Percentiles rank a stretch among this genome's conserved stretches.
These are phyloP conservation scores for Mesembryanthemum crystallinum DNA, from an alignment of 148 eudicot genomes.

Conservation along the genomic window DNA sequence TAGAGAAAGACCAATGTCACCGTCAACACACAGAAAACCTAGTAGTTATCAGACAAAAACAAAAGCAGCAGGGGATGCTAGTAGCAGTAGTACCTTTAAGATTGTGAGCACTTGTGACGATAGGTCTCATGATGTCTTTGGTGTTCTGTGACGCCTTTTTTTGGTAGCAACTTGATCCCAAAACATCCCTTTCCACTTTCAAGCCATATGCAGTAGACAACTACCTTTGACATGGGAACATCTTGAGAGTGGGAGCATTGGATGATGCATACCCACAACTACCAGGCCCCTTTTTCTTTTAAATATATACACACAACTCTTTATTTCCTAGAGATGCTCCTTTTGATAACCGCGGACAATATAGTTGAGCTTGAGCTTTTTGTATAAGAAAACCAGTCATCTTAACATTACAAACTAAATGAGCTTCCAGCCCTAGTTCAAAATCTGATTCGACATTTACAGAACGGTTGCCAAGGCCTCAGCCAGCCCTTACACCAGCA, in stretches of 20 bases:
- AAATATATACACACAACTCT: no score
- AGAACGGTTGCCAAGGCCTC: not conserved
- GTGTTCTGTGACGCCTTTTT: not conserved
- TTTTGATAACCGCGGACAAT: no score
- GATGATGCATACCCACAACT: not conserved
- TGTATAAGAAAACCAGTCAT: not conserved
- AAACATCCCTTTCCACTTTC: not conserved
- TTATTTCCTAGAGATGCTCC: no score
- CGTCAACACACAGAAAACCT: not conserved
- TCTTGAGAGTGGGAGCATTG: not conserved
- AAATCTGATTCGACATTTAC: not conserved
- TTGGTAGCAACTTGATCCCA: slow-evolving; percentile 4
- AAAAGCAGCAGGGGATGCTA: not conserved
- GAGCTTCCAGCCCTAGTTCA: not conserved
- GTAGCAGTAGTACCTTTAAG: not conserved
- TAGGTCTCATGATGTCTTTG: not conserved
- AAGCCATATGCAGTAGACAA: not conserved
- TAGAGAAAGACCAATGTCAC: not conserved
- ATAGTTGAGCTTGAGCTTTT: no score
- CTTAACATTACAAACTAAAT: not conserved
- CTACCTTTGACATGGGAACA: not conserved
- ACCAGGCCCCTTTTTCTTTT: not conserved
- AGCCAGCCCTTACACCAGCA: not conserved
- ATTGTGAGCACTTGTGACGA: slow-evolving; percentile 9
- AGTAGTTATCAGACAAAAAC: not conserved